Percentiles rank a stretch among this genome's conserved stretches.
Evolutionary conservation across 2,329 filamentous ascomycete genomes (phyloP).

Genomic region (Fusarium sp.): DNA sequence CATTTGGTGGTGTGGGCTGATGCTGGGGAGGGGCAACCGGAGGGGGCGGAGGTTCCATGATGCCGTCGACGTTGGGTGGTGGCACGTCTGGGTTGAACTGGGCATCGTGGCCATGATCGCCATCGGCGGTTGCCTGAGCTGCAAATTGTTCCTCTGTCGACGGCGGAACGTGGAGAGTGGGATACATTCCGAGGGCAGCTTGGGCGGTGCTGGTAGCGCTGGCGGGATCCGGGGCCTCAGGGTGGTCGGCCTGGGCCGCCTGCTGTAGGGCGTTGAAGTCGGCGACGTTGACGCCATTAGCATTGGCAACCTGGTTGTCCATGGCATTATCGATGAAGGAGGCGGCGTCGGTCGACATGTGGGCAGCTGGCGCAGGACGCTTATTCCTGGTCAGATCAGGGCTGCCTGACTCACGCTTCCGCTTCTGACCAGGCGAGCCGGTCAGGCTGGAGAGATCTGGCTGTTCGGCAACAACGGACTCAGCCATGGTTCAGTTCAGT

Average conservation of each 20-base stretch:
- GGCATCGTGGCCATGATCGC: slow-evolving; percentile 49
- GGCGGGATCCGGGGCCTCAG: slow-evolving; percentile 61
- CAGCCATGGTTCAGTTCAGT: slow-evolving; percentile 56
- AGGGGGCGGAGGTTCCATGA: slow-evolving; percentile 44
- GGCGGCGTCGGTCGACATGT: slow-evolving; percentile 61
- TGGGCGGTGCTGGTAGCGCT: slow-evolving; percentile 71
- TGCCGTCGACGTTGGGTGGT: slow-evolving; percentile 44
- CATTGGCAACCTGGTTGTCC: slow-evolving; percentile 55
- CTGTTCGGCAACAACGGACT: slow-evolving; percentile 60
- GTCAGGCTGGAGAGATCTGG: slow-evolving; percentile 58
- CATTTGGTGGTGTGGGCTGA: slow-evolving; percentile 54
- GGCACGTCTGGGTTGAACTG: slow-evolving; percentile 50
- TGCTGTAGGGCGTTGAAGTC: slow-evolving; percentile 70
- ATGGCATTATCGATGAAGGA: slow-evolving; percentile 68
- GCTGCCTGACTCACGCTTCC: slow-evolving; percentile 66
- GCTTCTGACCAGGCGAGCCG: slow-evolving; percentile 63
- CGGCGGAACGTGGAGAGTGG: slow-evolving; percentile 68
- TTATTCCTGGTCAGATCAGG: slow-evolving; percentile 64
- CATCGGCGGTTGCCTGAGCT: slow-evolving; percentile 58
- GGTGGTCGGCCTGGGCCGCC: slow-evolving; percentile 60
- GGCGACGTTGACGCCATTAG: slow-evolving; percentile 60
- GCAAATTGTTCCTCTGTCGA: slow-evolving; percentile 71
- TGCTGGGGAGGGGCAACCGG: slow-evolving; percentile 40
- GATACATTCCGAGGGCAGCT: slow-evolving; percentile 70
- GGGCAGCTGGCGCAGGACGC: slow-evolving; percentile 59